These are phyloP conservation scores for Astraeus odoratus DNA, from an alignment of 768 basidiomycete genomes.

Conservation along the genomic window DNA sequence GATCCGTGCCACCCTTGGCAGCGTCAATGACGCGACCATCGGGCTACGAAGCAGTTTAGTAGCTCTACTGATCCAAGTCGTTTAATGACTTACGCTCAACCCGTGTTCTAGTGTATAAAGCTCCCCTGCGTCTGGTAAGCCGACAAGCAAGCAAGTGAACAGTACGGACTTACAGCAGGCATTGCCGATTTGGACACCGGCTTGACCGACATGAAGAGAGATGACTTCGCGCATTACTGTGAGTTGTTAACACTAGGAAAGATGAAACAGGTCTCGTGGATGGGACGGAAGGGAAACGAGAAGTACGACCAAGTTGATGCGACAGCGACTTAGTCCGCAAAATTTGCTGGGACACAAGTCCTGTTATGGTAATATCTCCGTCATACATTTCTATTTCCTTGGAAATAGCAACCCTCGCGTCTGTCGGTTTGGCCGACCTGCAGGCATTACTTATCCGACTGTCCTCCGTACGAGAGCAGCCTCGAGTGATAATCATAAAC, in stretches of 20 bases:
- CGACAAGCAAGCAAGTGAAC: constrained; percentile 4
- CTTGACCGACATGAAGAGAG: constrained; percentile 95
- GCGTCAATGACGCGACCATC: constrained; percentile 81
- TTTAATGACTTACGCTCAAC: constrained; percentile 61
- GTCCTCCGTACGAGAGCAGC: too few species aligned
- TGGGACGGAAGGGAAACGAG: constrained; percentile 10
- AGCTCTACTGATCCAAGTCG: constrained; percentile 4
- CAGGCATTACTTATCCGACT: too few species aligned
- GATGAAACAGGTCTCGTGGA: constrained; percentile 7
- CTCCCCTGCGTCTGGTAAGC: constrained; percentile 58
- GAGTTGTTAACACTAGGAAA: constrained; percentile 11
- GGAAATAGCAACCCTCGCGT: not conserved
- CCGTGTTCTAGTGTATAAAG: constrained; percentile 98
- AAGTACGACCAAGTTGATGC: constrained; percentile 7
- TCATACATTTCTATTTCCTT: not conserved
- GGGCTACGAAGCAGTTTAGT: constrained; percentile 44
- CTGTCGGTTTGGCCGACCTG: too few species aligned
- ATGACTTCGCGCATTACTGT: constrained; percentile 84
- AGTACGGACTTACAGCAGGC: constrained; percentile 74
- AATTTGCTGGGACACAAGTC: constrained; percentile 14
- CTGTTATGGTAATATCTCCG: constrained; percentile 21
- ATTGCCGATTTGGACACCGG: constrained; percentile 91
- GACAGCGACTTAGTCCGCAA: constrained; percentile 6
- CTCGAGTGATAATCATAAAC: too few species aligned
- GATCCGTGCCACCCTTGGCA: constrained; percentile 50